Evolutionary conservation across 306 rosid genomes (phyloP).

Genomic region (Vigna angularis): DNA sequence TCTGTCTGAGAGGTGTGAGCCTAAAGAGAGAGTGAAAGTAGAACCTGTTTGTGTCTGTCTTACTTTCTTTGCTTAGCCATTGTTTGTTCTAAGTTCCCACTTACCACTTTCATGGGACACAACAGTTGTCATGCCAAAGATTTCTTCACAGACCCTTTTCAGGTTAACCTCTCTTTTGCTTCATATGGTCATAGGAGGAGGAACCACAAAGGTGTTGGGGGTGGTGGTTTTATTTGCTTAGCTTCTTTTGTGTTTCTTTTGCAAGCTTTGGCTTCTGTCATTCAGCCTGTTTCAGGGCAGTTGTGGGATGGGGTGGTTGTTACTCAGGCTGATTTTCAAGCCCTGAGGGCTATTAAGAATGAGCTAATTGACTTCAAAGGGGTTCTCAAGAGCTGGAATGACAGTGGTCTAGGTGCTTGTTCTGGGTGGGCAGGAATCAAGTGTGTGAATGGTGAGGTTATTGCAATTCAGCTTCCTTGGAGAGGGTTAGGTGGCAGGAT

Average conservation of each 20-base stretch:
- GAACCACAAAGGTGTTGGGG: constrained; percentile 7
- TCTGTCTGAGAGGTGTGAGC: not conserved
- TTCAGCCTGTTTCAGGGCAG: constrained; percentile 53
- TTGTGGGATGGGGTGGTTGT: constrained; percentile 72
- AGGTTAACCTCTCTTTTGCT: constrained; percentile 1
- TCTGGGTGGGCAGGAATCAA: constrained; percentile 96
- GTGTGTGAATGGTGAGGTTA: constrained; percentile 85
- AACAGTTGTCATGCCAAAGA: constrained; percentile 40
- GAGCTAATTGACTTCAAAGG: constrained; percentile 74
- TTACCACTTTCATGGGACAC: constrained; percentile 60
- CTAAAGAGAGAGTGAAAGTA: not conserved
- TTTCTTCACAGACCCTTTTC: constrained; percentile 32
- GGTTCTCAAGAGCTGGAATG: constrained; percentile 81
- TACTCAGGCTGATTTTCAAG: constrained; percentile 64
- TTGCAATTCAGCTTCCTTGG: constrained; percentile 96
- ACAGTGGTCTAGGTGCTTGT: constrained; percentile 77
- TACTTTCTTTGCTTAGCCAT: constrained; percentile 27
- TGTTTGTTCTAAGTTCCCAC: constrained; percentile 6
- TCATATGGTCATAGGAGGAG: constrained; percentile 10
- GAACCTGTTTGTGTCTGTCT: constrained; percentile 5
- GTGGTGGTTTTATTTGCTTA: constrained; percentile 29
- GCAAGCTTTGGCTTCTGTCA: constrained; percentile 40
- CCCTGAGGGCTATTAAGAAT: constrained; percentile 70
- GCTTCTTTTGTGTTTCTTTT: constrained; percentile 43
- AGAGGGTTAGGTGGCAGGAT: constrained; percentile 81